Percentiles rank a stretch among this genome's conserved stretches.
Conservation (phyloP, 2,329 filamentous ascomycete genomes). For the Cladophialophora yegresii region DNA sequence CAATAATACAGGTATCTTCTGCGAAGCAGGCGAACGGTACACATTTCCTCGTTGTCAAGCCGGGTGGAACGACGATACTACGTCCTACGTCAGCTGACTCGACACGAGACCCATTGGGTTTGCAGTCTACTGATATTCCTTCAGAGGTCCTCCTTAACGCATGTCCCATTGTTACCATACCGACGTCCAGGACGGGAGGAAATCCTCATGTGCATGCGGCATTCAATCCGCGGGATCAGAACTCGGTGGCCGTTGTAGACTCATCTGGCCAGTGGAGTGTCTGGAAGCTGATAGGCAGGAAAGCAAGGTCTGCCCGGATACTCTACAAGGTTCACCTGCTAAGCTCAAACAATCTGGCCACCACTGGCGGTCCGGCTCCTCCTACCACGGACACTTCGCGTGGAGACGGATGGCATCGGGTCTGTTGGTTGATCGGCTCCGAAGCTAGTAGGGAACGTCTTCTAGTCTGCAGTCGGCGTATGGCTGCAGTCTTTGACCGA, state of each 20-base stretch:
- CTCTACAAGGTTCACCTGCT: constrained; percentile 36
- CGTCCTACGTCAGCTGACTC: constrained; percentile 28
- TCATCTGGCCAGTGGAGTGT: constrained; percentile 57
- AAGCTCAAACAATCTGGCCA: constrained; percentile 29
- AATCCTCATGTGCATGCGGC: constrained; percentile 56
- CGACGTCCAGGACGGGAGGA: constrained; percentile 48
- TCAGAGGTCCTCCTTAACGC: constrained; percentile 45
- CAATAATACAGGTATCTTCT: constrained; percentile 17
- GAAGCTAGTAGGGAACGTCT: constrained; percentile 43
- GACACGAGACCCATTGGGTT: constrained; percentile 27
- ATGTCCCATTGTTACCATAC: constrained; percentile 51
- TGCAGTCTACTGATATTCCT: neutral
- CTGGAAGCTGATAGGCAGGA: constrained; percentile 46
- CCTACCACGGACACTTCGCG: constrained; percentile 27
- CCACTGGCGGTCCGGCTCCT: constrained; percentile 24
- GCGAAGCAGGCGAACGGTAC: neutral
- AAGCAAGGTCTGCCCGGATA: constrained; percentile 38
- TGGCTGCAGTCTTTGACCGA: constrained; percentile 44
- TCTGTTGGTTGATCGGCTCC: constrained; percentile 45
- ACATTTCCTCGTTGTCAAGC: constrained; percentile 24
- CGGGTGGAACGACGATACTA: constrained; percentile 27
- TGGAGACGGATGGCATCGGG: constrained; percentile 49
- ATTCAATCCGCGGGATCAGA: constrained; percentile 62
- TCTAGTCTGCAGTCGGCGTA: constrained; percentile 55
- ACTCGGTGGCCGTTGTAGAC: constrained; percentile 60